Evolutionary conservation across 371 early-diverging fungal species (phyloP).

Genomic region (Syncephalastrum monosporum): DNA sequence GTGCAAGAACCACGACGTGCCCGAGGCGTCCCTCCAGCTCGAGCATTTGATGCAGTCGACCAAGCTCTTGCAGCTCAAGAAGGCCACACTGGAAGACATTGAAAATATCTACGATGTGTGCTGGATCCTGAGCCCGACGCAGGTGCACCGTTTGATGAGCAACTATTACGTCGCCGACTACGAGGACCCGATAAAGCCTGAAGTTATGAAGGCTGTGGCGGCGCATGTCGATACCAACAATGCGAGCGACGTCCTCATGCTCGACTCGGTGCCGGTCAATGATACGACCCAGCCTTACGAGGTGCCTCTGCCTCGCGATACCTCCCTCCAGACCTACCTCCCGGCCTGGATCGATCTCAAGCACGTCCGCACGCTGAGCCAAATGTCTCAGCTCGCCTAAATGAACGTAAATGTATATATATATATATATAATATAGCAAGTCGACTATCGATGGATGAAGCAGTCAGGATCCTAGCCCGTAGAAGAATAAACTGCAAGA

Average conservation of each 20-base stretch:
- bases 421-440: too few relatives aligned
- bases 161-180: conserved; percentile 74
- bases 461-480: too few relatives aligned
- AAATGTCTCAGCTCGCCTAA: too few relatives aligned
- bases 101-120: conserved; percentile 93
- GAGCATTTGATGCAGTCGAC: conserved; percentile 90
- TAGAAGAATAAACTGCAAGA: too few relatives aligned
- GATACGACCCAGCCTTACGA: conserved; percentile 64
- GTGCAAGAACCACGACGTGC: conserved; percentile 85
- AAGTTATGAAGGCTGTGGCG: conserved; percentile 88
- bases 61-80: conserved; percentile 86
- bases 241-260: conserved; percentile 81
- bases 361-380: conserved; percentile 10
- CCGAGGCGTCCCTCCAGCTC: conserved; percentile 82
- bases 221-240: conserved; percentile 84
- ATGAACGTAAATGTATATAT: too few relatives aligned
- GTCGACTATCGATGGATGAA: too few relatives aligned
- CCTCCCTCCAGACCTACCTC: conserved; percentile 53
- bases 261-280: conserved; percentile 83
- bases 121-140: conserved; percentile 85
- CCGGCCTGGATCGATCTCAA: conserved; percentile 46
- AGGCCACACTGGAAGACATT: conserved; percentile 83
- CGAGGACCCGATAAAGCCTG: conserved; percentile 84
- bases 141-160: conserved; percentile 89
- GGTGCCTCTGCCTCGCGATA: conserved; percentile 56